These are phyloP conservation scores for Tetrahymena borealis DNA, from an alignment of 73 alveolate species.

Conservation along the genomic window DNA sequence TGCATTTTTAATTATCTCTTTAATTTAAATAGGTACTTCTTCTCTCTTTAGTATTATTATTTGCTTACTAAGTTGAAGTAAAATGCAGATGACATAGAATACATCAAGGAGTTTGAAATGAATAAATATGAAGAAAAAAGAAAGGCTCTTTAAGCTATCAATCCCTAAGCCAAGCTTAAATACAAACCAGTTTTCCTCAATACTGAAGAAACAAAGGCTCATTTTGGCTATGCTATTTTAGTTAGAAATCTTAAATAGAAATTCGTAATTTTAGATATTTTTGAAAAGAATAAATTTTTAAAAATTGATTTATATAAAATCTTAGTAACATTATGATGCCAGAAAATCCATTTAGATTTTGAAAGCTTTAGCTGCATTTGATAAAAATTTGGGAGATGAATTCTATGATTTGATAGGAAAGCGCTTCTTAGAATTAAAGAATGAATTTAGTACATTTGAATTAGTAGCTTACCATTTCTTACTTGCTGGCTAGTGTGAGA, in stretches of 20 bases:
- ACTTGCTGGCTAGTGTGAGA: background rate
- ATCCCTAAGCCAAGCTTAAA: background rate
- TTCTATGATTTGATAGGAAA: background rate
- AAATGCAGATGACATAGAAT: background rate
- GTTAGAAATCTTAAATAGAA: background rate
- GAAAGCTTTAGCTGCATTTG: background rate
- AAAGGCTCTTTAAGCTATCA: background rate
- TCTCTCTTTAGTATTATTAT: background rate
- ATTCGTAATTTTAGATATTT: background rate
- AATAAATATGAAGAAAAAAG: background rate
- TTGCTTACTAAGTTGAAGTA: background rate
- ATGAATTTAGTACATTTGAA: background rate
- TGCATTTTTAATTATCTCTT: background rate
- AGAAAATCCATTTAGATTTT: background rate
- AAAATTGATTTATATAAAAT: background rate
- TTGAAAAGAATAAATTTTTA: background rate
- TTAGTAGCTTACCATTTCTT: background rate
- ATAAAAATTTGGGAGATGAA: background rate
- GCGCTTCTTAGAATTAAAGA: background rate
- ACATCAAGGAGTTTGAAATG: background rate
- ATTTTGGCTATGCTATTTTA: background rate
- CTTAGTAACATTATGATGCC: background rate
- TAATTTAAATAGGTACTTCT: background rate
- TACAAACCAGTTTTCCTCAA: background rate
- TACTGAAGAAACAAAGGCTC: background rate